Base-by-base conservation (phyloP, 192 early-diverging fungal species). In the Oehlia diaphana region DNA sequence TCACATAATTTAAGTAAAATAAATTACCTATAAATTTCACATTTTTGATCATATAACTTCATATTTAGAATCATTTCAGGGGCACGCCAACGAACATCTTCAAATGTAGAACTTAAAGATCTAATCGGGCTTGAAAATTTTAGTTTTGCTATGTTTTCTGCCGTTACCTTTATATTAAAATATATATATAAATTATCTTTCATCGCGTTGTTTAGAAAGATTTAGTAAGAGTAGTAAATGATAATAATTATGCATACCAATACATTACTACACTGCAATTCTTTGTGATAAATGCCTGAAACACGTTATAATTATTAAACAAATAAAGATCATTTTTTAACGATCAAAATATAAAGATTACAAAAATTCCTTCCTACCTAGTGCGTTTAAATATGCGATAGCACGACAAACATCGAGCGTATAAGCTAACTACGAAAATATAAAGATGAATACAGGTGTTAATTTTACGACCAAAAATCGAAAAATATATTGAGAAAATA, bases 11-110 rank as follows among this genome's bases (percentile, higher is more conserved):
- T 37, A 37, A 37, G 37, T 33, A 67, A 9, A 16, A 35, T 35
- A 35, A 33, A 9, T 19, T 23, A 63, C 74, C 74, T 76, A 69
- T 58, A 79, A 23, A 79, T 62, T 70, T 79, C 77, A 79, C 68
- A 79, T 79, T 79, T 65, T 7, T n/a, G n/a, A 63, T 33, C 44
- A 70, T 31, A 31, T 1, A 63, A 70, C 21, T 9, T 33, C 23
- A 9, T 63, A 49, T 53, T 71, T 79, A 3, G 37, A 37, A 37
- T 4, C 2, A 5, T 5, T 62, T 79, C 77, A 21, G 77, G 77
- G 9, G 77, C 44, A 61, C 70, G 9, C 77, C 77, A 79, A 71
- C 53, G 47, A 70, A 71, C 21, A n/a, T 26, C 1, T 62, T 61
- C 44, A 31, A 58, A 26, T 16, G 71, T 5, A 50, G 71, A 71